Conservation (phyloP, 2,329 filamentous ascomycete species). For the Scedosporium minutisporum region DNA sequence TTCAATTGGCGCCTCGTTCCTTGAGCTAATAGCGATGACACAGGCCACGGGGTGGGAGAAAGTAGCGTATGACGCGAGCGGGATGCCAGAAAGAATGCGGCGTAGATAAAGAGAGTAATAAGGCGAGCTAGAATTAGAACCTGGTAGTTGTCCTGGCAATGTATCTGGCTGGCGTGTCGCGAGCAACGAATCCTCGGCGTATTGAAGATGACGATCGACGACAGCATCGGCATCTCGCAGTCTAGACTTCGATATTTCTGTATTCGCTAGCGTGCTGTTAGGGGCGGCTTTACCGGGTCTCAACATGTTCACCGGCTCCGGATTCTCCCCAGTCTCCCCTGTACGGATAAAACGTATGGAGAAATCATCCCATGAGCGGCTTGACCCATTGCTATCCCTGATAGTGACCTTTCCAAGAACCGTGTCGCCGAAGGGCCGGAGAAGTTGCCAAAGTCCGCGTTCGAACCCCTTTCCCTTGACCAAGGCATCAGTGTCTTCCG, state of each 20-base stretch:
- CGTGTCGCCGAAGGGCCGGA: conserved; percentile 84
- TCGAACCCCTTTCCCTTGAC: conserved; percentile 75
- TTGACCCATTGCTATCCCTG: conserved; percentile 79
- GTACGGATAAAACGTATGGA: conserved; percentile 76
- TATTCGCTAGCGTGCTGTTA: conserved; percentile 3
- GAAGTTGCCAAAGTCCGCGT: conserved; percentile 70
- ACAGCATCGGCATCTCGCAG: conserved; percentile 67
- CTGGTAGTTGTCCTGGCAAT: conserved; percentile 30
- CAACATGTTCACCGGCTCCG: conserved; percentile 26
- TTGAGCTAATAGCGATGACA: conserved; percentile 89
- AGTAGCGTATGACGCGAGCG: conserved; percentile 77
- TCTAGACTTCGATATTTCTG: conserved; percentile 11
- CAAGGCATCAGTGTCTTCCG: conserved; percentile 72
- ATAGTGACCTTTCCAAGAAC: conserved; percentile 83
- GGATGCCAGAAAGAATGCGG: conserved; percentile 69
- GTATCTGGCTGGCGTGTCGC: conserved; percentile 24
- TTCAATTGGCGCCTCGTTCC: conserved; percentile 74
- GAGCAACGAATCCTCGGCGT: conserved; percentile 54
- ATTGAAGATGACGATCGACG: conserved; percentile 68
- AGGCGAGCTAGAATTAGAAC: conserved; percentile 52
- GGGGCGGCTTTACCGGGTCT: conserved; percentile 3
- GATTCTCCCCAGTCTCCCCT: conserved; percentile 45
- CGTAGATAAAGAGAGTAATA: conserved; percentile 82
- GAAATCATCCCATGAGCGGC: conserved; percentile 79
- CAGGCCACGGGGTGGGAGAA: conserved; percentile 92